Conservation (phyloP, 352 stramenopile species). For the Hyaloperonospora brassicae region DNA sequence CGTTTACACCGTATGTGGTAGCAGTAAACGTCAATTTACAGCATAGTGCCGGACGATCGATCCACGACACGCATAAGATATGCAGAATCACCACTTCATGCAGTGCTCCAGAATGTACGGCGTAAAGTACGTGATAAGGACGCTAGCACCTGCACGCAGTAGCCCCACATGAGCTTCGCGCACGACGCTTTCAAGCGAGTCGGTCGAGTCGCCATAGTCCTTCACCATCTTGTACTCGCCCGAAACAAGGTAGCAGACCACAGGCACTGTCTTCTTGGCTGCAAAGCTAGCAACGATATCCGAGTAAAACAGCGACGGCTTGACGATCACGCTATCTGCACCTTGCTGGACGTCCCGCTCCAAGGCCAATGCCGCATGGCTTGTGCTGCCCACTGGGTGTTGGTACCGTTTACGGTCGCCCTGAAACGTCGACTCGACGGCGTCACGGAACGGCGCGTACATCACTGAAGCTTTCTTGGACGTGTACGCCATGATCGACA, state of each 20-base stretch:
- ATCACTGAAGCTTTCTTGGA: slow-evolving; percentile 96
- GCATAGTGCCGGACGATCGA: too few relatives aligned
- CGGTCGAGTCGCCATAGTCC: slow-evolving; percentile 82
- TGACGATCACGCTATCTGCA: slow-evolving; percentile 99
- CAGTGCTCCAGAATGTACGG: slow-evolving; percentile 82
- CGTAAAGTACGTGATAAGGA: slow-evolving; percentile 98
- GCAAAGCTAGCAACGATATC: slow-evolving; percentile 95
- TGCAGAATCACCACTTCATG: slow-evolving; percentile 53
- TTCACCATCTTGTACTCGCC: slow-evolving; percentile 99
- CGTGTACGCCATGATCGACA: slow-evolving; percentile 98
- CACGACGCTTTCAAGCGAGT: slow-evolving; percentile 80
- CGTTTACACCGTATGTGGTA: too few relatives aligned
- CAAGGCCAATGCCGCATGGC: slow-evolving; percentile 74
- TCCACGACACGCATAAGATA: too few relatives aligned
- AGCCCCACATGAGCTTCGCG: slow-evolving; percentile 73
- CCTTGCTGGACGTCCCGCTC: slow-evolving; percentile 80
- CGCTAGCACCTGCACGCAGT: slow-evolving; percentile 90
- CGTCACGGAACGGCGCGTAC: slow-evolving; percentile 95
- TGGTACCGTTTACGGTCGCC: slow-evolving; percentile 96
- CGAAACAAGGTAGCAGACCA: slow-evolving; percentile 98
- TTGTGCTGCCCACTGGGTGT: slow-evolving; percentile 81
- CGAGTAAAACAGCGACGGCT: slow-evolving; percentile 97
- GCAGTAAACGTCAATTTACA: too few relatives aligned
- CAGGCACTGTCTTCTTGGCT: slow-evolving; percentile 87
- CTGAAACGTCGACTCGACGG: slow-evolving; percentile 94